These are phyloP conservation scores for Schizosaccharomyces japonicus DNA, from an alignment of 805 yeast species.

Conservation along the genomic window DNA sequence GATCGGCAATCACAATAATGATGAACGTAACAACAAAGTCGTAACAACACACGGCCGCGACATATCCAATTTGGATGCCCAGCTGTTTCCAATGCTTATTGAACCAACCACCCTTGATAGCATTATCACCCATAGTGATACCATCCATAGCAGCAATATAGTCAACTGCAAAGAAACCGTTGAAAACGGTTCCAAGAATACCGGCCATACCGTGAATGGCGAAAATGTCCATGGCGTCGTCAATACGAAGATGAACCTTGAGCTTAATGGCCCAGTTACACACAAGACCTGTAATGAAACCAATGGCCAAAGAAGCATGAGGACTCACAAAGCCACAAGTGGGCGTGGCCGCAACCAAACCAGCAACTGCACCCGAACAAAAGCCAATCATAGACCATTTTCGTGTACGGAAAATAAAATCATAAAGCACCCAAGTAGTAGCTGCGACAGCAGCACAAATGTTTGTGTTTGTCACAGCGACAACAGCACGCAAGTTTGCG, in stretches of 20 bases:
- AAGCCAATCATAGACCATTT: conserved; percentile 89
- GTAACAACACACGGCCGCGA: conserved; percentile 52
- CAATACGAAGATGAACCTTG: conserved; percentile 58
- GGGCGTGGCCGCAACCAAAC: conserved; percentile 92
- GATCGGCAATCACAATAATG: conserved; percentile 47
- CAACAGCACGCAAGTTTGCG: conserved; percentile 62
- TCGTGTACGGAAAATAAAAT: conserved; percentile 51
- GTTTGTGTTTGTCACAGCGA: conserved; percentile 81
- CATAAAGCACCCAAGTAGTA: conserved; percentile 72
- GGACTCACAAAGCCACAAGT: conserved; percentile 74
- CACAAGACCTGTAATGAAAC: conserved; percentile 52
- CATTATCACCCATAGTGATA: conserved; percentile 24
- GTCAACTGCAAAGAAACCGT: conserved; percentile 66
- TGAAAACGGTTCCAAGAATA: conserved; percentile 66
- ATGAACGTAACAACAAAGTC: conserved; percentile 53
- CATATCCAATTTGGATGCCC: conserved; percentile 70
- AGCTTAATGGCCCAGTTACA: conserved; percentile 81
- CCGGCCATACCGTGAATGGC: conserved; percentile 99
- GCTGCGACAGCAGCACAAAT: conserved; percentile 78
- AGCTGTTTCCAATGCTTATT: conserved; percentile 76
- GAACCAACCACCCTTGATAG: conserved; percentile 78
- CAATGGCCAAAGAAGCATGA: conserved; percentile 75
- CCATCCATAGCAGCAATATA: conserved; percentile 85
- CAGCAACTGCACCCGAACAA: conserved; percentile 88
- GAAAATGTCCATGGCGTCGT: conserved; percentile 79